Percentiles rank a stretch among this genome's conserved stretches.
phyloP scores from a whole-genome alignment of 2,329 filamentous ascomycete genomes.

The Fusarium verrucosum region DNA sequence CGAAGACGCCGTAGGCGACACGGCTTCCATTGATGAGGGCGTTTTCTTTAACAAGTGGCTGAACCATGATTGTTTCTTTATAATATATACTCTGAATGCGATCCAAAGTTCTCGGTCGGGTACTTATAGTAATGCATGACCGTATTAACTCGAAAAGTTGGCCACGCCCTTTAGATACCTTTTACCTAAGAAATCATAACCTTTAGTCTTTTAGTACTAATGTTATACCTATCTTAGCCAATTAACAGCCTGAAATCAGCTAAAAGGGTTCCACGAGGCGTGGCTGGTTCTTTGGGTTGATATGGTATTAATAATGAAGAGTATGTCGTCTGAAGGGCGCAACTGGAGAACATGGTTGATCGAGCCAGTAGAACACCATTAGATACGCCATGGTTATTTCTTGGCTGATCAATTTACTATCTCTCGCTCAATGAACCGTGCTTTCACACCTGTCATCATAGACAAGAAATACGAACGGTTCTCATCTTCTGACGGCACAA shows the following conservation, averaged over 20 bases:
- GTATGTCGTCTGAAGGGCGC: constrained; percentile 37
- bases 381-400: neutral
- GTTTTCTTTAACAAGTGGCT: constrained; percentile 43
- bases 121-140: constrained; percentile 16
- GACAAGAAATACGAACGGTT: constrained; percentile 62
- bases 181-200: no score
- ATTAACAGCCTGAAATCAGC: no score
- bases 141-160: no score
- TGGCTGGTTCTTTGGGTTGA: no score
- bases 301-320: constrained; percentile 31
- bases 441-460: constrained; percentile 60
- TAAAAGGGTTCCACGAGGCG: no score
- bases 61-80: constrained; percentile 1
- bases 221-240: no score
- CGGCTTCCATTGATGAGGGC: constrained; percentile 41
- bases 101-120: rapidly evolving
- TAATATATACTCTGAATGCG: neutral
- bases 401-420: rapidly evolving
- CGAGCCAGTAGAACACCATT: neutral
- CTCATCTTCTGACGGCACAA: constrained; percentile 51
- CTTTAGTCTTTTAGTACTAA: no score
- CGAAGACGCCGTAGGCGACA: constrained; percentile 45
- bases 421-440: constrained; percentile 47
- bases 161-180: no score
- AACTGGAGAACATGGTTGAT: neutral